Conservation (phyloP, 1,284 basidiomycete genomes). For the Trametes versicolor region DNA sequence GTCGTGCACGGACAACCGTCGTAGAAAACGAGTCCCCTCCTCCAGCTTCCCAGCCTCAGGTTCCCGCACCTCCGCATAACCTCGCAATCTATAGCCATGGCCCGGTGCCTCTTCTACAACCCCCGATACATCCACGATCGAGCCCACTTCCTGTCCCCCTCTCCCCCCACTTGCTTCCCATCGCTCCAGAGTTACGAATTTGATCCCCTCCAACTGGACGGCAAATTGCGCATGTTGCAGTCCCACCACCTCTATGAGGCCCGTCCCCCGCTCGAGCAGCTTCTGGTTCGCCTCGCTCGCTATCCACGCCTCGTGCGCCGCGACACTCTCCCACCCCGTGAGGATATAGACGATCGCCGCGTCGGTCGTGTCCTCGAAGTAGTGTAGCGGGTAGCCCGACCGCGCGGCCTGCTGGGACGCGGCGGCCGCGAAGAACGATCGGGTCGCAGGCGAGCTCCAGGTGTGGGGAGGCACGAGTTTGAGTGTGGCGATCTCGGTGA, state of each 20-base stretch:
- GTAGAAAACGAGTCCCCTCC: background rate
- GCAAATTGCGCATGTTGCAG: slow-evolving; percentile 53
- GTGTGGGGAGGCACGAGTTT: slow-evolving; percentile 28
- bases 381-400: slow-evolving; percentile 52
- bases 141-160: background rate
- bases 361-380: slow-evolving; percentile 45
- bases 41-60: background rate
- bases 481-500: slow-evolving; percentile 41
- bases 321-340: slow-evolving; percentile 55
- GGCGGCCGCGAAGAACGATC: slow-evolving; percentile 38
- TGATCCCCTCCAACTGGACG: slow-evolving; percentile 14
- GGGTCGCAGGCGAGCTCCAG: slow-evolving; percentile 28
- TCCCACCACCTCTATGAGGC: slow-evolving; percentile 46
- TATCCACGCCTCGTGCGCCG: slow-evolving; percentile 55
- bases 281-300: slow-evolving; percentile 51
- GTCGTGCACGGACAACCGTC: background rate
- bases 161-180: slow-evolving; percentile 12
- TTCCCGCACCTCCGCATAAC: background rate
- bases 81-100: slow-evolving; percentile 1
- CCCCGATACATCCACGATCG: background rate
- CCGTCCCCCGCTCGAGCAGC: slow-evolving; percentile 45
- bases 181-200: slow-evolving; percentile 17
- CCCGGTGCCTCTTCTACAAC: slow-evolving; percentile 6
- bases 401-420: slow-evolving; percentile 48
- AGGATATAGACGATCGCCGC: slow-evolving; percentile 49